Percentiles rank a stretch among this genome's conserved stretches.
Conservation (phyloP, 2,329 filamentous ascomycete species). For the Hawksworthiomyces lignivorus region DNA sequence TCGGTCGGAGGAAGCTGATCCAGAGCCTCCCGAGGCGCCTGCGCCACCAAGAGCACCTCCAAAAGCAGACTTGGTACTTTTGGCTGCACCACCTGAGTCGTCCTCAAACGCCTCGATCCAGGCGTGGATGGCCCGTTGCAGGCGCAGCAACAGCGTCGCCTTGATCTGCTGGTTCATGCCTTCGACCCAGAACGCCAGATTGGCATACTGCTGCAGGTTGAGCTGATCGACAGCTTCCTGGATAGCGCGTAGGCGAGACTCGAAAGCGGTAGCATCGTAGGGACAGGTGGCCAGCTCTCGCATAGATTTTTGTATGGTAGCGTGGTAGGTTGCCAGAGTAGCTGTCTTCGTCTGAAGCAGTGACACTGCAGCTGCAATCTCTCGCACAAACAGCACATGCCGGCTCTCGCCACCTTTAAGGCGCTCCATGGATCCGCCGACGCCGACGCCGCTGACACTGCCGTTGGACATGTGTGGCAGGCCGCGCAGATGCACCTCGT, state of each 20-base stretch:
- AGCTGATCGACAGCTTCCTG: constrained; percentile 93
- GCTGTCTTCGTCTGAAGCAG: constrained; percentile 82
- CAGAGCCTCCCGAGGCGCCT: not conserved
- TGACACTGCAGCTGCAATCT: constrained; percentile 82
- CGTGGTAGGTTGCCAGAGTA: constrained; percentile 68
- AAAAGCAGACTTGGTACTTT: constrained; percentile 10
- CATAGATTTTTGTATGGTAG: constrained; percentile 73
- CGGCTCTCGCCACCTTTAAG: constrained; percentile 60
- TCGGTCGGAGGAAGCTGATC: constrained; percentile 26
- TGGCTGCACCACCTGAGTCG: constrained; percentile 36
- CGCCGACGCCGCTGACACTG: constrained; percentile 41
- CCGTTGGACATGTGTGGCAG: constrained; percentile 49
- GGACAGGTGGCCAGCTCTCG: constrained; percentile 76
- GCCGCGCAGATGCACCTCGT: constrained; percentile 79
- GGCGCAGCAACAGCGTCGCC: constrained; percentile 65
- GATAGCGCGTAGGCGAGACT: constrained; percentile 71
- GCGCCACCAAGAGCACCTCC: not conserved
- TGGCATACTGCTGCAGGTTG: constrained; percentile 92
- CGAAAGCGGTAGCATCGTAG: constrained; percentile 75
- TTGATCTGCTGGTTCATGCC: constrained; percentile 83
- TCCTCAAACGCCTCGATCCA: constrained; percentile 86
- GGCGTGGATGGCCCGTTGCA: constrained; percentile 73
- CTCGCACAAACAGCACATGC: constrained; percentile 92
- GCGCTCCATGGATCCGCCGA: constrained; percentile 29
- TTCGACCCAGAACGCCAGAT: constrained; percentile 82